Evolutionary conservation across 2,329 filamentous ascomycete genomes (phyloP).

Genomic region (Colletotrichum tropicicola): DNA sequence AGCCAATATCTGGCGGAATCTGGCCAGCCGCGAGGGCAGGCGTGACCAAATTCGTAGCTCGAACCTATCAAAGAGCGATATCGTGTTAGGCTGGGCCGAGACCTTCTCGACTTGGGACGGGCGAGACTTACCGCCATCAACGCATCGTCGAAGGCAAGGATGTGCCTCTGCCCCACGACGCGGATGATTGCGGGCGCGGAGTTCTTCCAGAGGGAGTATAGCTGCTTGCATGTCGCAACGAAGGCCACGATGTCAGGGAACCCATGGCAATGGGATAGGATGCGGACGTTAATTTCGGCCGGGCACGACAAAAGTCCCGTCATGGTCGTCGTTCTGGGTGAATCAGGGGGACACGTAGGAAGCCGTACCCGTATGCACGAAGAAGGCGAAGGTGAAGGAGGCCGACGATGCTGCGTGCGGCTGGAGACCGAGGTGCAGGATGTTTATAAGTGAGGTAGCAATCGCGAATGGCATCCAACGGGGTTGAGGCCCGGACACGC

Average conservation of each 20-base stretch:
- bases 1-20: background rate
- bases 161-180: background rate
- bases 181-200: background rate
- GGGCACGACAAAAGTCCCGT: background rate
- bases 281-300: background rate
- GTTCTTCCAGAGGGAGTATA: background rate
- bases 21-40: conserved; percentile 4
- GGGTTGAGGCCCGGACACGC: too few relatives aligned
- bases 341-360: background rate
- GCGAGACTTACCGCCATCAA: conserved; percentile 5
- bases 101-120: background rate
- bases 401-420: background rate
- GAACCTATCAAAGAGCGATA: conserved; percentile 6
- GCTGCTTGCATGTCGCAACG: conserved; percentile 6
- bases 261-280: background rate
- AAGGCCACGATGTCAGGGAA: conserved; percentile 1
- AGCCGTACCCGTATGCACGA: too few relatives aligned
- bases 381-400: background rate
- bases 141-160: conserved; percentile 13
- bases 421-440: background rate
- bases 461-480: too few relatives aligned
- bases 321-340: background rate
- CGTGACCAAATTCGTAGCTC: conserved; percentile 8
- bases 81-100: background rate
- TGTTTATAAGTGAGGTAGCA: too few relatives aligned